A percentile compares a stretch with the other conserved stretches of the same genome.
Conservation (phyloP, 176 grass and related monocot species). For the Dendrocalamus sinicus region DNA sequence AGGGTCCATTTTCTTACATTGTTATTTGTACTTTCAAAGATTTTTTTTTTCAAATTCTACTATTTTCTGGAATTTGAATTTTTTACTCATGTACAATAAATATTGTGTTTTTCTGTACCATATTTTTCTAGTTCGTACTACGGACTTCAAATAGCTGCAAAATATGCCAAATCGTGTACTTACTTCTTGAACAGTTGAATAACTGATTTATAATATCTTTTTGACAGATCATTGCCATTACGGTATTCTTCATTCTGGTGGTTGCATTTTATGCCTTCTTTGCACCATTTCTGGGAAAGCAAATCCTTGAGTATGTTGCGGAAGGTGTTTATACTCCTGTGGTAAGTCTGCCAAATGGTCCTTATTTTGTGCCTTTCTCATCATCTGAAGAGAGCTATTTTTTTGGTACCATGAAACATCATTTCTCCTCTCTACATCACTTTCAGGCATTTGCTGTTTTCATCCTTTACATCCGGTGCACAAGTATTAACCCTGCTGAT, state of each 20-base stretch:
- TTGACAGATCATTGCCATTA: conserved; percentile 86
- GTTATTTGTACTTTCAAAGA: background rate
- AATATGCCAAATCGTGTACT: background rate
- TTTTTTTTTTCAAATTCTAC: background rate
- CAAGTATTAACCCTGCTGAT: conserved; percentile 98
- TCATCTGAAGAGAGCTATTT: conserved; percentile 29
- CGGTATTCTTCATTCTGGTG: conserved; percentile 94
- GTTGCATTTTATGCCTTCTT: conserved; percentile 98
- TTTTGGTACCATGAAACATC: conserved; percentile 28
- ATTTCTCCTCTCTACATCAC: conserved; percentile 27
- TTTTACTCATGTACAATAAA: background rate
- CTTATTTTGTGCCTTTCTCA: background rate
- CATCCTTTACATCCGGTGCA: conserved; percentile 94
- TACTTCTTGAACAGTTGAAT: conserved; percentile 9
- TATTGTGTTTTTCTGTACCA: conserved; percentile 15
- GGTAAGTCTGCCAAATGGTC: conserved; percentile 54
- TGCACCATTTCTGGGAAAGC: conserved; percentile 84
- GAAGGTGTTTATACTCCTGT: conserved; percentile 87
- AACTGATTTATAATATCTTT: conserved; percentile 28
- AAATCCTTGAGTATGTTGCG: conserved; percentile 68
- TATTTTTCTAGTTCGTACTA: conserved; percentile 15
- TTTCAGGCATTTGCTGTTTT: conserved; percentile 92
- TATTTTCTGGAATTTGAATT: background rate
- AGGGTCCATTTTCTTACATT: background rate
- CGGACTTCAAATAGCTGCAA: background rate